A percentile compares a stretch with the other conserved stretches of the same genome.
Conservation (phyloP, 371 early-diverging fungal species). For the Mortierella sp. region DNA sequence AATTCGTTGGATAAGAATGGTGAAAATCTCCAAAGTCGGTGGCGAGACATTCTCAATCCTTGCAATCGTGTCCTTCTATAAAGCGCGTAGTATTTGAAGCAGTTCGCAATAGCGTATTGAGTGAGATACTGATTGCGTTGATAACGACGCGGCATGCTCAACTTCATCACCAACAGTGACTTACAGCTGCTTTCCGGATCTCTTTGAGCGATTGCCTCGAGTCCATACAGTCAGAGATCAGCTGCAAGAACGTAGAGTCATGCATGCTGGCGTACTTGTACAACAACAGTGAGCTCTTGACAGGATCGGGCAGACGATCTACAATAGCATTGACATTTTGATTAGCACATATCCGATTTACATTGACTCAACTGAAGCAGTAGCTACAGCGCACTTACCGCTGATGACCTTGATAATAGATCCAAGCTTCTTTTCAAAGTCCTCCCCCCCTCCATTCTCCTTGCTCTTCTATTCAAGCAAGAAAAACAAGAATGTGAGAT, state of each 20-base stretch:
- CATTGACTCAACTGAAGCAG: not conserved
- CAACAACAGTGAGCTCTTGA: constrained; percentile 33
- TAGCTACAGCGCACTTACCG: constrained; percentile 13
- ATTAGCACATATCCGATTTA: not conserved
- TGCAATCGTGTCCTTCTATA: constrained; percentile 74
- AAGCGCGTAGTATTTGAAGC: not conserved
- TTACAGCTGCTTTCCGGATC: constrained; percentile 56
- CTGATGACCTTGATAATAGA: constrained; percentile 36
- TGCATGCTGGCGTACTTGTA: constrained; percentile 39
- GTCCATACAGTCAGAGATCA: constrained; percentile 39
- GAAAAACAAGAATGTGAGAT: not conserved
- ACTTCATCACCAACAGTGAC: not conserved
- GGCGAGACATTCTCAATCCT: constrained; percentile 73
- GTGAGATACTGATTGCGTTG: not conserved
- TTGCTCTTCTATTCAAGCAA: not conserved
- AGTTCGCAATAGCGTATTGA: not conserved
- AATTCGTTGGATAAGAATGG: constrained; percentile 77
- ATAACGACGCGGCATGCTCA: no score
- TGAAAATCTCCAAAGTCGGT: constrained; percentile 75
- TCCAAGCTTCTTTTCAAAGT: constrained; percentile 34
- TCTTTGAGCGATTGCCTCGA: constrained; percentile 61
- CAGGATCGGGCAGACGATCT: constrained; percentile 49
- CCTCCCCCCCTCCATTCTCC: constrained; percentile 11
- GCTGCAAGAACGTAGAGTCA: constrained; percentile 21
- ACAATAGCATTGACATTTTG: not conserved